phyloP scores from a whole-genome alignment of 164 flowering plant species.

The Magnolia officinalis region DNA sequence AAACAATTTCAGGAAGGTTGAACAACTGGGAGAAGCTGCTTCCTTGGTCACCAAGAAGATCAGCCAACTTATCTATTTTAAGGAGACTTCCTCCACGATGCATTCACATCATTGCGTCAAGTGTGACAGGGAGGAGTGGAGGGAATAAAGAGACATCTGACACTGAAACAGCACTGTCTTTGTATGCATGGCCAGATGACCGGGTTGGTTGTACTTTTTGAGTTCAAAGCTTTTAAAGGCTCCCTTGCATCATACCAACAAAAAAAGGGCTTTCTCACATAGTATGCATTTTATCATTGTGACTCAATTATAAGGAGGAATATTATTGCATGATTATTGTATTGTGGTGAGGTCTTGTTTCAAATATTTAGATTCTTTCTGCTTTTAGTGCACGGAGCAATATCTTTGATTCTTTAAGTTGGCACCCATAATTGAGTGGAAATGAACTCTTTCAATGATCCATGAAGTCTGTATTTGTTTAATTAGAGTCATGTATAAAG shows the following conservation, averaged over 20 bases:
- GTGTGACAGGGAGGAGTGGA: conserved; percentile 6
- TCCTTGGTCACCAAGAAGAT: conserved; percentile 10
- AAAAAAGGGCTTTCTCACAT: background rate
- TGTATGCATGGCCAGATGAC: conserved; percentile 29
- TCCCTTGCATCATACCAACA: background rate
- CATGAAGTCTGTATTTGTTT: too few species aligned
- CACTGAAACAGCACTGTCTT: conserved; percentile 9
- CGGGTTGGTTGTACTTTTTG: conserved; percentile 12
- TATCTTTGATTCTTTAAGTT: too few species aligned
- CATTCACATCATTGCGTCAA: conserved; percentile 10
- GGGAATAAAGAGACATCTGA: conserved; percentile 9
- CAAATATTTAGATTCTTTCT: background rate
- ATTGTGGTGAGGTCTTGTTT: background rate
- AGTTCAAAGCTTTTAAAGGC: background rate
- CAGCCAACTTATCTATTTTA: background rate
- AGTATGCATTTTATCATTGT: background rate
- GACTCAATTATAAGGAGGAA: too few species aligned
- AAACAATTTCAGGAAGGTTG: conserved; percentile 11
- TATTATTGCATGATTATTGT: too few species aligned
- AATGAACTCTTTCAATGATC: too few species aligned
- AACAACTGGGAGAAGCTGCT: conserved; percentile 15
- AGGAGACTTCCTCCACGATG: conserved; percentile 3
- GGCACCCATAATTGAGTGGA: too few species aligned
- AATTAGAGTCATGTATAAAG: too few species aligned
- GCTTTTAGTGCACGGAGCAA: background rate